Conservation (phyloP, 805 yeast species). For the Metschnikowia vanudenii region DNA sequence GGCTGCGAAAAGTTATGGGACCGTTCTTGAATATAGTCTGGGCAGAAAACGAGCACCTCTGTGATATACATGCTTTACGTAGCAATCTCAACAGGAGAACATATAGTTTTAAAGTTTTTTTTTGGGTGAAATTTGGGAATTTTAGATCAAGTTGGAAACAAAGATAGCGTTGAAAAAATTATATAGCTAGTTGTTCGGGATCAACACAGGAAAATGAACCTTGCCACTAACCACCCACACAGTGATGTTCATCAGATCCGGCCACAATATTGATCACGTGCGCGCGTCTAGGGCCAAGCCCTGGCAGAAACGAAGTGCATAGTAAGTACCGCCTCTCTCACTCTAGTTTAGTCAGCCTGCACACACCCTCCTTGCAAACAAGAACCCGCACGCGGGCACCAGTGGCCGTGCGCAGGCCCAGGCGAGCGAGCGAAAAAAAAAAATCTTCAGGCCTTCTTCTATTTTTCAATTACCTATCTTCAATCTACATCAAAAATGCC, state of each 20-base stretch:
- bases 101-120: too few species aligned
- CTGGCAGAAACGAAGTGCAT: not conserved
- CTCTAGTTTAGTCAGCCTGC: constrained; percentile 4
- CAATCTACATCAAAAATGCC: constrained; percentile 61
- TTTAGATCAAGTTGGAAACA: too few species aligned
- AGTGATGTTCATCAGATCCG: not conserved
- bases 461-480: constrained; percentile 12
- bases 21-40: not conserved
- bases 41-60: too few species aligned
- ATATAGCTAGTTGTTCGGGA: too few species aligned
- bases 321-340: not conserved
- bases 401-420: constrained; percentile 8
- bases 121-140: too few species aligned
- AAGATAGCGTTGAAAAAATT: too few species aligned
- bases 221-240: too few species aligned
- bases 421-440: constrained; percentile 15
- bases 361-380: not conserved
- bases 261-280: constrained; percentile 15
- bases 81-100: too few species aligned
- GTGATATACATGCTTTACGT: too few species aligned
- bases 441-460: constrained; percentile 13
- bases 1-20: not conserved
- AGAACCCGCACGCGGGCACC: constrained; percentile 9
- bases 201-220: too few species aligned
- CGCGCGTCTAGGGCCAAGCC: constrained; percentile 14